A percentile compares a stretch with the other conserved stretches of the same genome.
These are phyloP conservation scores for Colletotrichum sp. DNA, from an alignment of 2,329 filamentous ascomycete species.

Conservation along the genomic window DNA sequence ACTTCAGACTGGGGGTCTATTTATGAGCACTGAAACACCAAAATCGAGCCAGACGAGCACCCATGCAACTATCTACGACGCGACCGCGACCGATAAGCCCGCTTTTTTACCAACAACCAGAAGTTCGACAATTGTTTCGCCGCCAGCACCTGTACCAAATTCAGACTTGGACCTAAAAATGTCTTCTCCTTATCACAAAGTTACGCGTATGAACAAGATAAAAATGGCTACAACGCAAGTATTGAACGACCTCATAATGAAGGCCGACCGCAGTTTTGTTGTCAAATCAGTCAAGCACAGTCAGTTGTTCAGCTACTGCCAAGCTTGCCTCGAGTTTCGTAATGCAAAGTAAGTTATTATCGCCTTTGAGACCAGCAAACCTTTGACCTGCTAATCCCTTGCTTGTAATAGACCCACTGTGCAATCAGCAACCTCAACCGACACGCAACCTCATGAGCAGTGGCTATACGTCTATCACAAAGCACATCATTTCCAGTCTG, in stretches of 20 bases:
- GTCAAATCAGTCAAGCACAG: not conserved
- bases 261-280: not conserved
- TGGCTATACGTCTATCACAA: not conserved
- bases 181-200: not conserved
- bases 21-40: not conserved
- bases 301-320: not conserved
- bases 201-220: not conserved
- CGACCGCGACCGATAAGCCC: not conserved
- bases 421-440: not conserved
- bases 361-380: not conserved
- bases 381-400: not conserved
- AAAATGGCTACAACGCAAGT: not conserved
- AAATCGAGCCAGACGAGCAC: not conserved
- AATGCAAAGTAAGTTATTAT: not conserved
- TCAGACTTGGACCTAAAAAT: not conserved
- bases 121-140: not conserved
- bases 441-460: not conserved
- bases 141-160: not conserved
- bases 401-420: not conserved
- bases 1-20: not conserved
- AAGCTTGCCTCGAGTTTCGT: not conserved
- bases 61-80: not conserved
- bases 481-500: not conserved
- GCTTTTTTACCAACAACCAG: not conserved
- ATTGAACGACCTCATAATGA: not conserved